phyloP scores from a whole-genome alignment of 257 asterid species.

The Vinca minor region DNA sequence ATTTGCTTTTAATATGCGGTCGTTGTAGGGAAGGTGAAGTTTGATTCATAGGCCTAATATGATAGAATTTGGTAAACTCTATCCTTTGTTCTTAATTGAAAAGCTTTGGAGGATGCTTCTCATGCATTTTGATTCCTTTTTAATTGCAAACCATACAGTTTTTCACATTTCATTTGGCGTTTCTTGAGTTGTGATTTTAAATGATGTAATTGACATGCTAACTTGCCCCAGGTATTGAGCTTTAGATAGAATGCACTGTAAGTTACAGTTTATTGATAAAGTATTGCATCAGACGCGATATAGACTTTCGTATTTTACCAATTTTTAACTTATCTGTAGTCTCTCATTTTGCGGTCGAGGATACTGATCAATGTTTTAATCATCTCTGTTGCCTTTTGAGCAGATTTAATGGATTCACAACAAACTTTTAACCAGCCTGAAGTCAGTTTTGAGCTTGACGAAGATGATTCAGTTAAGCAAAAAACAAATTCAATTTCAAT shows the following conservation, averaged over 20 bases:
- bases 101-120: neutral
- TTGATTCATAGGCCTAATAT: neutral
- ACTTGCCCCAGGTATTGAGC: neutral
- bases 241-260: neutral
- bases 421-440: conserved; percentile 36
- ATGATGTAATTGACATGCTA: neutral
- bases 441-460: conserved; percentile 32
- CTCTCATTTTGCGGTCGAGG: neutral
- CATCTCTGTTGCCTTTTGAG: conserved; percentile 11
- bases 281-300: neutral
- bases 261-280: neutral
- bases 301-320: neutral
- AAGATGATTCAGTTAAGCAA: conserved; percentile 35
- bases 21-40: neutral
- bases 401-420: conserved; percentile 55
- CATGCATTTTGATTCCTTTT: neutral
- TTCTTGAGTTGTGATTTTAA: neutral
- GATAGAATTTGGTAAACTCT: neutral
- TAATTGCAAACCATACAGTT: neutral
- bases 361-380: neutral
- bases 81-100: neutral
- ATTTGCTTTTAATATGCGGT: neutral
- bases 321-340: neutral
- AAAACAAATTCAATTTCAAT: conserved; percentile 27
- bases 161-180: conserved; percentile 1